phyloP scores from a whole-genome alignment of 2,329 filamentous ascomycete species.

The Alternaria rosae region DNA sequence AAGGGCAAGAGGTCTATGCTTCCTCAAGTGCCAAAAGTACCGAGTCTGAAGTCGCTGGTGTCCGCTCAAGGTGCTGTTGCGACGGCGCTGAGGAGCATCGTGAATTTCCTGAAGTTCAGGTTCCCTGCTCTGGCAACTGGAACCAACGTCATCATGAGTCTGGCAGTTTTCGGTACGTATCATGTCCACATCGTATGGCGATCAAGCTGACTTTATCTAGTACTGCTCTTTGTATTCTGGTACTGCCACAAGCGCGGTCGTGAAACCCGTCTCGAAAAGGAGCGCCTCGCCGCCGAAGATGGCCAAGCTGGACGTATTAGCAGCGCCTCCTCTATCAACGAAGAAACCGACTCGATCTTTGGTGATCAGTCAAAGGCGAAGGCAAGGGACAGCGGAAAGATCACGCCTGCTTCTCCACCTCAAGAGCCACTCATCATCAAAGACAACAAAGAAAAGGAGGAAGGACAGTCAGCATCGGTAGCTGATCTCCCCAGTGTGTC shows the following conservation, averaged over 20 bases:
- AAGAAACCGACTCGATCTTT: slow-evolving; percentile 41
- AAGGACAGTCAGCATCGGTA: slow-evolving; percentile 31
- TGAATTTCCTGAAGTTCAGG: slow-evolving; percentile 83
- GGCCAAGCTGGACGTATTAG: slow-evolving; percentile 35
- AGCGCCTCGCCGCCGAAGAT: slow-evolving; percentile 53
- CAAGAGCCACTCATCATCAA: slow-evolving; percentile 34
- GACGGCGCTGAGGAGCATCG: slow-evolving; percentile 85
- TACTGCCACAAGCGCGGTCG: slow-evolving; percentile 96
- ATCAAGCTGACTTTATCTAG: slow-evolving; percentile 48
- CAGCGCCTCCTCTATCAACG: slow-evolving; percentile 39
- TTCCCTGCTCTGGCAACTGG: slow-evolving; percentile 88
- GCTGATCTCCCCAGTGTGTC: slow-evolving; percentile 47
- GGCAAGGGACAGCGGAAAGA: slow-evolving; percentile 15
- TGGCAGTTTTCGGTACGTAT: slow-evolving; percentile 84
- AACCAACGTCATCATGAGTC: slow-evolving; percentile 88
- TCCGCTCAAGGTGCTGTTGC: slow-evolving; percentile 88
- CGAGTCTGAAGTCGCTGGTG: slow-evolving; percentile 78
- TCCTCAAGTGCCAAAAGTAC: slow-evolving; percentile 67
- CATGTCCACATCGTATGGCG: neutral
- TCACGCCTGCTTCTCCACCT: slow-evolving; percentile 28
- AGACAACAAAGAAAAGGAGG: slow-evolving; percentile 32
- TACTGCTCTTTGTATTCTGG: slow-evolving; percentile 94
- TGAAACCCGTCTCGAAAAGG: slow-evolving; percentile 78
- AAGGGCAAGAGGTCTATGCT: slow-evolving; percentile 64
- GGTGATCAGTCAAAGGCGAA: slow-evolving; percentile 29